Conservation (phyloP, 2,329 filamentous ascomycete genomes). For the Neofusicoccum sp. region DNA sequence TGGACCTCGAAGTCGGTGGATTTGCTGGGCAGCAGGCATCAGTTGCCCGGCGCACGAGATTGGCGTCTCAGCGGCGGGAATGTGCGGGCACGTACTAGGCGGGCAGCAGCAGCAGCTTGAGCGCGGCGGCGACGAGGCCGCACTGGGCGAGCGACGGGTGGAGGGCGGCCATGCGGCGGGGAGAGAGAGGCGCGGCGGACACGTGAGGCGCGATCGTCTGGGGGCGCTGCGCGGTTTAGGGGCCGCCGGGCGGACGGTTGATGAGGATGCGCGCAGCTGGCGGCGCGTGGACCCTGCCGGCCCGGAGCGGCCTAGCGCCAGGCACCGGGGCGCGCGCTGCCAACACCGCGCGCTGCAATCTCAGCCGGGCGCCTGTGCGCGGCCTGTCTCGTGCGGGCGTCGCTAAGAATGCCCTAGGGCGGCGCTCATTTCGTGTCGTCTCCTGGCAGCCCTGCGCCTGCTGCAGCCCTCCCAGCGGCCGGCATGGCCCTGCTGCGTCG, state of each 20-base stretch:
- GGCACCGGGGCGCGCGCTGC: not conserved
- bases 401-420: slow-evolving; percentile 18
- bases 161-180: slow-evolving; percentile 32
- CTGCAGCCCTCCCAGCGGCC: not conserved
- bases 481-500: slow-evolving; percentile 1
- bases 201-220: not conserved
- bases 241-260: slow-evolving; percentile 10
- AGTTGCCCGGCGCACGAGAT: slow-evolving; percentile 18
- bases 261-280: slow-evolving; percentile 1
- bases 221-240: slow-evolving; percentile 1
- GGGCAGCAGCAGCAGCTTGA: slow-evolving; percentile 91
- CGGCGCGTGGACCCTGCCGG: not conserved
- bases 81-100: slow-evolving; percentile 72
- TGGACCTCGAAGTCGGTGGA: slow-evolving; percentile 99
- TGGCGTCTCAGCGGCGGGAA: slow-evolving; percentile 1
- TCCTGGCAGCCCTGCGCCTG: slow-evolving; percentile 1
- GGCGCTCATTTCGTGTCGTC: slow-evolving; percentile 15
- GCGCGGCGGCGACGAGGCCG: slow-evolving; percentile 79
- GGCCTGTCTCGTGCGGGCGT: slow-evolving; percentile 10
- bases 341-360: slow-evolving; percentile 4
- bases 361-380: slow-evolving; percentile 10
- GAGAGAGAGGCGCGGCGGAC: not conserved
- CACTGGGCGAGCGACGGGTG: slow-evolving; percentile 90
- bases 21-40: slow-evolving; percentile 64
- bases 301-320: not conserved